A percentile compares a stretch with the other conserved stretches of the same genome.
These are phyloP conservation scores for Trichocladium antarcticum DNA, from an alignment of 495 filamentous ascomycete species.

Conservation along the genomic window DNA sequence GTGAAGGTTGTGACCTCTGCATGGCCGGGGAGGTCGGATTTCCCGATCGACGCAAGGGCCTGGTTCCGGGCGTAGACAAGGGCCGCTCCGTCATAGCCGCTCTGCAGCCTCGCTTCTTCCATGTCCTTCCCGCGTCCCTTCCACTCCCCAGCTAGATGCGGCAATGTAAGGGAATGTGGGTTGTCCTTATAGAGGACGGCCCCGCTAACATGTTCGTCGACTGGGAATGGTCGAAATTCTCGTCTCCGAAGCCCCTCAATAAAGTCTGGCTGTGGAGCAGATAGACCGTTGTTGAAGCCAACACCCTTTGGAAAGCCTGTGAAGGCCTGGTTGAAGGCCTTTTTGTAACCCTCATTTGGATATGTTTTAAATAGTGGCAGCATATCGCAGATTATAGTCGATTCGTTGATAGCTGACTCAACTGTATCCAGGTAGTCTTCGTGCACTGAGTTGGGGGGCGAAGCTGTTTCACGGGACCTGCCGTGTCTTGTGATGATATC, in stretches of 20 bases:
- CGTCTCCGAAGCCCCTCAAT: conserved; percentile 18
- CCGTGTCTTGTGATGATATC: conserved; percentile 13
- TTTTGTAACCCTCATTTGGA: conserved; percentile 7
- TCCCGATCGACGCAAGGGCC: conserved; percentile 20
- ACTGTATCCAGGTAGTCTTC: conserved; percentile 13
- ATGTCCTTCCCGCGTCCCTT: conserved; percentile 18
- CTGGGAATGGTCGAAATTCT: conserved; percentile 23
- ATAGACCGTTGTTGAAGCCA: conserved; percentile 28
- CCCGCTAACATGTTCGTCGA: conserved; percentile 19
- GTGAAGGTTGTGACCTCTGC: conserved; percentile 27
- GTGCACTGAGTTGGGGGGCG: conserved; percentile 18
- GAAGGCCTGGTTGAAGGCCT: conserved; percentile 19
- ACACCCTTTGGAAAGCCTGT: conserved; percentile 19
- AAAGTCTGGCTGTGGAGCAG: conserved; percentile 24
- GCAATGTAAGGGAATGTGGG: conserved; percentile 17
- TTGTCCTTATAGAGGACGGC: conserved; percentile 23
- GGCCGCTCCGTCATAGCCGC: conserved; percentile 24
- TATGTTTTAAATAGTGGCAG: conserved; percentile 17
- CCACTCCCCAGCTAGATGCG: conserved; percentile 29
- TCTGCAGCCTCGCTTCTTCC: conserved; percentile 19
- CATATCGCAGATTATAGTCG: conserved; percentile 12
- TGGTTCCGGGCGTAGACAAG: conserved; percentile 25
- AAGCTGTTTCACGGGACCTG: conserved; percentile 17
- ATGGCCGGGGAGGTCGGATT: conserved; percentile 17
- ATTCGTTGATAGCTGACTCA: conserved; percentile 16